Evolutionary conservation across 139 green algal species (phyloP), one percentile per base, ranked within the genome.

Genomic region (Chlamydomonas asymmetrica): DNA sequence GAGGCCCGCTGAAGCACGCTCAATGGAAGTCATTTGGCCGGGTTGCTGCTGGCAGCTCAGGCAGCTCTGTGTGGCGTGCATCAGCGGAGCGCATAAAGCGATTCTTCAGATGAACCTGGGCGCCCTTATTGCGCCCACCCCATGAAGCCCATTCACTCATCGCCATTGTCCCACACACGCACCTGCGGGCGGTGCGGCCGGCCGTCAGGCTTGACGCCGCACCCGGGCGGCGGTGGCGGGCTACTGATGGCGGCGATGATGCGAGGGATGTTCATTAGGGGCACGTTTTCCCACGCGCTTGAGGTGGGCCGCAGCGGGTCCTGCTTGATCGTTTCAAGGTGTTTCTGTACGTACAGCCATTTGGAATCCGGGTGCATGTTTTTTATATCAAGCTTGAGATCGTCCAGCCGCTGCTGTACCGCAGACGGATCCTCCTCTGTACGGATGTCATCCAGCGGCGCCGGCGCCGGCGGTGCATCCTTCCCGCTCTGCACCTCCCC

Each of bases 241-340:
- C 59, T 79, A 57, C 41, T 73, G 41, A 86, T 86, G 22, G 81
- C 81, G 20, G 75, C 81, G 49, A 86, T 81, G 76, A 86, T 80
- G 32, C 76, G 71, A 5, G 81, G 81, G 20, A 86, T 80, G 66
- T 83, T 60, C 71, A 81, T 86, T 38, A 86, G 74, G 32, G 81
- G 80, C 37, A 86, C 66, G 10, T 62, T 49, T 18, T 77, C 41
- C 74, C 79, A 85, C 29, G 62, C 37, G 35, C 60, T 38, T 2
- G 37, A 31, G 40, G 72, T 68, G 34, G 75, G 63, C 2, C 81
- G 71, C 71, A 86, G 67, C 22, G 71, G 81, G 59, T 86, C 81
- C 32, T 72, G 56, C 18, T n/a, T 60, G 4, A 86, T 60, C 2
- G 69, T 79, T 32, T 82, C 80, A 18, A 34, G 27, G 64, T 86